Conservation (phyloP, 1,139 yeast genomes). For the Fermentozyma sake region DNA sequence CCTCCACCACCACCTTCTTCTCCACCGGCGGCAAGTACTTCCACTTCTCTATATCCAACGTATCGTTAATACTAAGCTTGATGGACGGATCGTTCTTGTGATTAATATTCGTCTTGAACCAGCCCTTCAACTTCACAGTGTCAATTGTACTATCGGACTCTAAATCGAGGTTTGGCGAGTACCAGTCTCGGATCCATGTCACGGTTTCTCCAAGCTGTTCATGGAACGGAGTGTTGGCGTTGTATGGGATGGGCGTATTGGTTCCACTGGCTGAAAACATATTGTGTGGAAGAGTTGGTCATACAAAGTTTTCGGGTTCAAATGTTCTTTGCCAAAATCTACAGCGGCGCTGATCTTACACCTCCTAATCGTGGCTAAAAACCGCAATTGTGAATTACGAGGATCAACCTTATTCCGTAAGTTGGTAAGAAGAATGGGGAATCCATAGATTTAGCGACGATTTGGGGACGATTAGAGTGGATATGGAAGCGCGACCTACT, state of each 20-base stretch:
- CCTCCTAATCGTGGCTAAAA: too few relatives aligned
- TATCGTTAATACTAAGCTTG: slow-evolving; percentile 18
- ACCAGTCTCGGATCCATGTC: slow-evolving; percentile 45
- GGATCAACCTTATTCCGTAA: too few relatives aligned
- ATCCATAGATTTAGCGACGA: too few relatives aligned
- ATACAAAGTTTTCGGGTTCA: too few relatives aligned
- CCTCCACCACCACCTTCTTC: slow-evolving; percentile 2
- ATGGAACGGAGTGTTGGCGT: slow-evolving; percentile 10
- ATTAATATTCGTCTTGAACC: slow-evolving; percentile 29
- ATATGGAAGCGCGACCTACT: too few relatives aligned
- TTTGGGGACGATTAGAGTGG: too few relatives aligned
- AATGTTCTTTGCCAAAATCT: too few relatives aligned
- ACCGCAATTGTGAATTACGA: too few relatives aligned
- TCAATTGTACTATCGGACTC: slow-evolving; percentile 13
- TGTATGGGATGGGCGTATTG: slow-evolving; percentile 10
- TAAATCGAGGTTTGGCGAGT: slow-evolving; percentile 22
- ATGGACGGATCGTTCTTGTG: slow-evolving; percentile 13
- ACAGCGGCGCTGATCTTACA: too few relatives aligned
- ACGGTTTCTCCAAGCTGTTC: slow-evolving; percentile 24
- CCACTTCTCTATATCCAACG: slow-evolving; percentile 27
- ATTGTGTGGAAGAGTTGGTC: slow-evolving; percentile 1
- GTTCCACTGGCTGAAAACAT: slow-evolving; percentile 12
- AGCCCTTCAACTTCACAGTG: slow-evolving; percentile 31
- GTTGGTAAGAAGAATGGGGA: too few relatives aligned
- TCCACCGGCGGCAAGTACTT: slow-evolving; percentile 20